Base-by-base conservation (phyloP, 1,284 basidiomycete genomes). In the Trichosporon sp. region DNA sequence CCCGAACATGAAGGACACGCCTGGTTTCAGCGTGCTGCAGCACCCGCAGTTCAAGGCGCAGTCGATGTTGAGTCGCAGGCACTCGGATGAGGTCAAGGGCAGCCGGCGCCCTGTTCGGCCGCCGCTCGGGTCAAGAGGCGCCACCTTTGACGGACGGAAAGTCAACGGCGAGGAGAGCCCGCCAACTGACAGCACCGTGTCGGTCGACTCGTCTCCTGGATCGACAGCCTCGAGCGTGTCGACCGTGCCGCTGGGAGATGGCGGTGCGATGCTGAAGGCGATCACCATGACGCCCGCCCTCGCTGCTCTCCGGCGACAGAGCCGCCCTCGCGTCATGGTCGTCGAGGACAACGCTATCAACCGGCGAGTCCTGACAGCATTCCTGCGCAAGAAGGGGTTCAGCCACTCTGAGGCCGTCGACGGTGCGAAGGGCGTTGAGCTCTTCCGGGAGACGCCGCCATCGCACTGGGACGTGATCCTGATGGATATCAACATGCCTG, bases 401-500 rank as follows among this genome's bases (percentile, higher is more conserved):
- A 88, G 92, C 63, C 91, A 87, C 76, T 85, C 88, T 53, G 90
- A 92, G 75, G 93, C 94, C 1, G 88, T 89, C 1, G 91, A 97
- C 76, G 95, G 95, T 7, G 87, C 88, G 65, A 89, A 92, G 69
- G 93, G 93, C 13, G 92, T 97, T 18, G 87, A 88, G n/a, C 83
- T 89, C 27, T 96, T 92, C 78, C 86, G 87, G 70, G 88, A 6
- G 87, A 88, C 69, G 90, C 94, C 78, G 88, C 72, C 74, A 29
- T 81, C 79, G 62, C 76, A 78, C 70, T 84, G 78, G 80, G 82
- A 95, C 72, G 88, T 95, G 47, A 89, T 95, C 51, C 86, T 96
- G 27, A 85, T 97, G 76, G 95, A 98, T 81, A 85, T 98, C 64
- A 93, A 92, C 0, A 98, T 98, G 95, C 95, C 93, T 0, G 83